These are phyloP conservation scores for Tuber indicum DNA, from an alignment of 495 filamentous ascomycete species.

Conservation along the genomic window DNA sequence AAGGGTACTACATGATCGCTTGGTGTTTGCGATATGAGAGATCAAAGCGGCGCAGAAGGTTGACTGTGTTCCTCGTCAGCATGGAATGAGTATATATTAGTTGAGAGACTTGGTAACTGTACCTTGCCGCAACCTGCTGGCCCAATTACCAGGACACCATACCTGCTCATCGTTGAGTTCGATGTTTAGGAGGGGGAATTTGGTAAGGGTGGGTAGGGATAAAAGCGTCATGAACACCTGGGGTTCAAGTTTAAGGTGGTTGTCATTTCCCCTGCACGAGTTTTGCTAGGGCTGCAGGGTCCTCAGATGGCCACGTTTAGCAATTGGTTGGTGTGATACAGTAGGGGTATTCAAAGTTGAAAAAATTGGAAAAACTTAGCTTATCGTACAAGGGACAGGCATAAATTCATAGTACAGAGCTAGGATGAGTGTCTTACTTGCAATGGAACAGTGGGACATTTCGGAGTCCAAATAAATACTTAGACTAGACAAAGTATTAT, in stretches of 20 bases:
- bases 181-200: slow-evolving; percentile 14
- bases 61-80: slow-evolving; percentile 50
- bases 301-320: too few species aligned
- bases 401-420: too few species aligned
- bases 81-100: neutral
- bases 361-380: too few species aligned
- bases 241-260: slow-evolving; percentile 15
- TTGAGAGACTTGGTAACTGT: slow-evolving; percentile 27
- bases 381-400: too few species aligned
- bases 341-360: too few species aligned
- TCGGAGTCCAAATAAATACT: too few species aligned
- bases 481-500: too few species aligned
- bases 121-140: slow-evolving; percentile 84
- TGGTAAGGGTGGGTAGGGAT: slow-evolving; percentile 26
- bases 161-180: slow-evolving; percentile 69
- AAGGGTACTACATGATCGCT: slow-evolving; percentile 58
- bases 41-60: slow-evolving; percentile 93
- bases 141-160: slow-evolving; percentile 89
- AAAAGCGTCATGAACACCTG: slow-evolving; percentile 20
- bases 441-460: too few species aligned
- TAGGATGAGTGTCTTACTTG: too few species aligned
- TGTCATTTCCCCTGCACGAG: neutral
- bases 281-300: neutral
- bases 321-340: too few species aligned
- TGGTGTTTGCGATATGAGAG: slow-evolving; percentile 79